Evolutionary conservation across 2,329 filamentous ascomycete genomes (phyloP).

Genomic region (Zasmidium cellare): DNA sequence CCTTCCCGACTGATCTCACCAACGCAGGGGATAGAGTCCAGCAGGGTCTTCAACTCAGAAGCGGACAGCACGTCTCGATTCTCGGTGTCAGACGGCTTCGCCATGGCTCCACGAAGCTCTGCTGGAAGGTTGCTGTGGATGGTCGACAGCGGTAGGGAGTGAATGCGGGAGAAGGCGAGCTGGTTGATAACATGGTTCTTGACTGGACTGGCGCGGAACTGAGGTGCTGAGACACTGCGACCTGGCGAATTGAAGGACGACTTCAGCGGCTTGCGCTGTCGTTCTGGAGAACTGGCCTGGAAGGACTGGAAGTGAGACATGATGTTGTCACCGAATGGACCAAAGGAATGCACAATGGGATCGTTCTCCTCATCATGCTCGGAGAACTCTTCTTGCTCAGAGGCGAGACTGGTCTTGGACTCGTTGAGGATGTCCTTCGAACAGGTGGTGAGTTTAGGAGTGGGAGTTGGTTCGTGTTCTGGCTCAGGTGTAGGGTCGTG

Average conservation of each 20-base stretch:
- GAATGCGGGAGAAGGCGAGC: conserved; percentile 88
- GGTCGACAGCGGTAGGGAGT: conserved; percentile 84
- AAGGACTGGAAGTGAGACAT: conserved; percentile 81
- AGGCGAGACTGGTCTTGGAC: conserved; percentile 22
- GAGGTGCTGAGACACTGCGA: conserved; percentile 23
- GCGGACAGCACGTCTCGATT: conserved; percentile 50
- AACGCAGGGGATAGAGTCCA: conserved; percentile 75
- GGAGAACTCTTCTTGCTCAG: conserved; percentile 62
- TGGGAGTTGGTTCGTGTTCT: conserved; percentile 14
- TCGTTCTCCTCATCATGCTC: conserved; percentile 93
- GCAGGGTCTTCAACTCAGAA: conserved; percentile 66
- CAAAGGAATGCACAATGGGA: conserved; percentile 87
- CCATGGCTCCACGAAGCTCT: conserved; percentile 41
- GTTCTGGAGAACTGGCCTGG: conserved; percentile 65
- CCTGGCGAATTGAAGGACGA: conserved; percentile 28
- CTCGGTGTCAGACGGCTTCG: conserved; percentile 29
- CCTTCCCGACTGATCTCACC: conserved; percentile 87
- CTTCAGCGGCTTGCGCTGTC: conserved; percentile 35
- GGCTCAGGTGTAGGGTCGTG: conserved; percentile 29
- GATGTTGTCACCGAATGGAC: conserved; percentile 82
- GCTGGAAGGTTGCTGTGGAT: conserved; percentile 85
- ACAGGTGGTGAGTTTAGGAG: conserved; percentile 17
- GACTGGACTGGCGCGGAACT: conserved; percentile 46
- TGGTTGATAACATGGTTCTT: conserved; percentile 93
- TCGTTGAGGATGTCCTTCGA: conserved; percentile 13